phyloP scores from a whole-genome alignment of 306 rosid genomes.

The Acacia melanoxylon region DNA sequence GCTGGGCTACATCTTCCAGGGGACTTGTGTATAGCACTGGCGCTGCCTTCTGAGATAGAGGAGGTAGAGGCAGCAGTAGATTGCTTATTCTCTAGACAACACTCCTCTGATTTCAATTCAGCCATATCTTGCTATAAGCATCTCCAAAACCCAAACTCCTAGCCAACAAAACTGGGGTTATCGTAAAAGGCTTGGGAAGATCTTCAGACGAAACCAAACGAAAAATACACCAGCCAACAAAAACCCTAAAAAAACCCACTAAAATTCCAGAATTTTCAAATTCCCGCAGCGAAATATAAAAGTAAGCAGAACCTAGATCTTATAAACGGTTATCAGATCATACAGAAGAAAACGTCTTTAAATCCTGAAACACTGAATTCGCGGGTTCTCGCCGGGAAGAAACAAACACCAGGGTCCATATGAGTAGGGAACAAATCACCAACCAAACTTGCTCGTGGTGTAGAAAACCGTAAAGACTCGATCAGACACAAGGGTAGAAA shows the following conservation, averaged over 20 bases:
- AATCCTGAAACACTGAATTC: slow-evolving; percentile 30
- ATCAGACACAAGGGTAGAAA: slow-evolving; percentile 33
- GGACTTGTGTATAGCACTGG: slow-evolving; percentile 68
- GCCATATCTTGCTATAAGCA: slow-evolving; percentile 60
- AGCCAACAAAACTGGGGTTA: slow-evolving; percentile 31
- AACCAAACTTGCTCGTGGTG: slow-evolving; percentile 26
- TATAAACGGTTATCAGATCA: slow-evolving; percentile 51
- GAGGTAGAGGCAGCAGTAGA: slow-evolving; percentile 79
- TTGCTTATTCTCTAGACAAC: slow-evolving; percentile 91
- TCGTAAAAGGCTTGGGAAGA: slow-evolving; percentile 26
- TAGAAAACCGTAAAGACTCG: slow-evolving; percentile 32
- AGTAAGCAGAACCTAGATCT: slow-evolving; percentile 66
- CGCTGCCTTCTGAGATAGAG: slow-evolving; percentile 79
- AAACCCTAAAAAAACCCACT: slow-evolving; percentile 42
- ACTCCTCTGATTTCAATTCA: slow-evolving; percentile 69
- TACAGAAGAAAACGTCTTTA: slow-evolving; percentile 12
- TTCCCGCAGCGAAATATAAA: slow-evolving; percentile 33
- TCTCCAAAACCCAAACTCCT: slow-evolving; percentile 57
- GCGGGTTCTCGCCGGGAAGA: slow-evolving; percentile 25
- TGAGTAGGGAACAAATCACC: slow-evolving; percentile 19
- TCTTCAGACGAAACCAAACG: slow-evolving; percentile 7
- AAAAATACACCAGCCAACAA: slow-evolving; percentile 23
- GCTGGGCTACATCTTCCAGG: slow-evolving; percentile 68
- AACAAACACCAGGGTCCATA: slow-evolving; percentile 2
- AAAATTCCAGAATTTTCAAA: slow-evolving; percentile 30